Evolutionary conservation across 2,329 filamentous ascomycete genomes (phyloP).

Genomic region (Coniella lustricola): DNA sequence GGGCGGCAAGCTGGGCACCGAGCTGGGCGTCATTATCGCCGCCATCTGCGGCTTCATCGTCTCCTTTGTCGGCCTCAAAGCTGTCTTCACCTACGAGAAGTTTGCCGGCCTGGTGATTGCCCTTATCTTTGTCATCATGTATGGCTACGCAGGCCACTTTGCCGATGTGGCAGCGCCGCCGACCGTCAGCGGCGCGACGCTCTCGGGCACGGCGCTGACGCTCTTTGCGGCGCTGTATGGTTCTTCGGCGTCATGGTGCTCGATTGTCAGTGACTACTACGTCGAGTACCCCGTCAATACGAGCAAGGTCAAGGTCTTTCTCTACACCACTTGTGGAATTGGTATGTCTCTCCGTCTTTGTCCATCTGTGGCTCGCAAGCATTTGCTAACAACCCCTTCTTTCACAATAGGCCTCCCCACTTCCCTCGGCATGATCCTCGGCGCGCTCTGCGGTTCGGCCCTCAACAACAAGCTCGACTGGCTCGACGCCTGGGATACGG

Average conservation of each 20-base stretch:
- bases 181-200: constrained; percentile 27
- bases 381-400: not conserved
- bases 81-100: constrained; percentile 42
- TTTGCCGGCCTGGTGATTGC: constrained; percentile 43
- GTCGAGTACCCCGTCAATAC: constrained; percentile 41
- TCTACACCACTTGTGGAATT: constrained; percentile 41
- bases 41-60: constrained; percentile 41
- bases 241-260: constrained; percentile 41
- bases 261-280: constrained; percentile 39
- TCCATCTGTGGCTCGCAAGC: no score
- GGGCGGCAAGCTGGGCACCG: constrained; percentile 35
- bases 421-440: constrained; percentile 40
- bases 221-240: constrained; percentile 41
- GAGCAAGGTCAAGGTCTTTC: constrained; percentile 38
- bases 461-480: constrained; percentile 34
- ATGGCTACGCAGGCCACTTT: constrained; percentile 35
- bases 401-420: constrained; percentile 32
- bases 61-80: constrained; percentile 44
- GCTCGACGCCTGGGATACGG: constrained; percentile 31
- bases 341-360: constrained; percentile 16
- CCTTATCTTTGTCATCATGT: constrained; percentile 42
- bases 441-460: constrained; percentile 35
- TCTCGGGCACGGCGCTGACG: constrained; percentile 33
- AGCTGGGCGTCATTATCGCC: constrained; percentile 47
- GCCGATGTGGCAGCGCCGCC: constrained; percentile 33